Conservation (phyloP, 495 filamentous ascomycete genomes). For the Penicillium riverlandense region DNA sequence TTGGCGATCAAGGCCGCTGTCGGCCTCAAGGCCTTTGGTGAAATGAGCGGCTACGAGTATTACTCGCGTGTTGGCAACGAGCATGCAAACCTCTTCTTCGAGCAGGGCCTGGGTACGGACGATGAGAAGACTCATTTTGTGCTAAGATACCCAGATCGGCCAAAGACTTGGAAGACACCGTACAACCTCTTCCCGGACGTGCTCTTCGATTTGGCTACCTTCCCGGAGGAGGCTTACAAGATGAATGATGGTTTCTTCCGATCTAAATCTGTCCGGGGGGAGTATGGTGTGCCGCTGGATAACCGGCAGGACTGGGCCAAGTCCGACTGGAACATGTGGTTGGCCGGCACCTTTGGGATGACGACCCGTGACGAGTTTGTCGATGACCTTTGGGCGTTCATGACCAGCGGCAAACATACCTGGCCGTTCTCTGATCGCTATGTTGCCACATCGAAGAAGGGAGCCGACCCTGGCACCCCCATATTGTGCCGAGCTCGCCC, state of each 20-base stretch:
- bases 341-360: slow-evolving; percentile 26
- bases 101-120: slow-evolving; percentile 27
- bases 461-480: slow-evolving; percentile 24
- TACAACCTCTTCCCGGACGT: slow-evolving; percentile 43
- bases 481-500: slow-evolving; percentile 46
- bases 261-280: slow-evolving; percentile 20
- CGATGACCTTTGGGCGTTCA: slow-evolving; percentile 37
- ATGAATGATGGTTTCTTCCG: slow-evolving; percentile 35
- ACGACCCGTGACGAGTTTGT: slow-evolving; percentile 28
- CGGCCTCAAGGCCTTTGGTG: slow-evolving; percentile 43
- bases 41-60: slow-evolving; percentile 24
- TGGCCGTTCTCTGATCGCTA: slow-evolving; percentile 45
- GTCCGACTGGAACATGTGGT: slow-evolving; percentile 46
- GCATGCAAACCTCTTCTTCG: slow-evolving; percentile 34
- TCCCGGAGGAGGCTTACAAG: slow-evolving; percentile 27
- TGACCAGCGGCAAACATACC: slow-evolving; percentile 40
- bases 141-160: slow-evolving; percentile 29
- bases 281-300: slow-evolving; percentile 40
- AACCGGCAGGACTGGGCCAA: slow-evolving; percentile 40
- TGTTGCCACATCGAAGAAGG: slow-evolving; percentile 28
- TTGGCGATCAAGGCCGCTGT: slow-evolving; percentile 52
- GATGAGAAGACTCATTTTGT: slow-evolving; percentile 37
- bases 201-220: slow-evolving; percentile 33
- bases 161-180: slow-evolving; percentile 30
- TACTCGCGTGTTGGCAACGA: slow-evolving; percentile 35